Evolutionary conservation across 2,329 filamentous ascomycete species (phyloP).

Genomic region (Tolypocladium endophyticum): DNA sequence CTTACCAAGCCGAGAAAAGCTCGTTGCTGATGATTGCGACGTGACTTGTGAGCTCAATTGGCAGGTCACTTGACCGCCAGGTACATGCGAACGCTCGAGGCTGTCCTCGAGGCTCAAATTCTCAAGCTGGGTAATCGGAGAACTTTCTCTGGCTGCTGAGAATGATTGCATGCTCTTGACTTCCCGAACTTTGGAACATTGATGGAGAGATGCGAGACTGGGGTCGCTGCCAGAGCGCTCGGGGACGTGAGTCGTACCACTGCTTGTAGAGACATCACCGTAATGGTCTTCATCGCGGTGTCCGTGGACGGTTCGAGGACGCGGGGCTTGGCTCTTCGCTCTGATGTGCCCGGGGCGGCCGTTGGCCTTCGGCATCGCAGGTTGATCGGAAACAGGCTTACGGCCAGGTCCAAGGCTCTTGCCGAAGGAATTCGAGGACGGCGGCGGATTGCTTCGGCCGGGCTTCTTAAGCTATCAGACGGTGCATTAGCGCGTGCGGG

Average conservation of each 20-base stretch:
- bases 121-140: constrained; percentile 26
- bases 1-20: constrained; percentile 15
- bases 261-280: constrained; percentile 19
- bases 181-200: constrained; percentile 12
- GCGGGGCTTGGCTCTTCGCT: constrained; percentile 25
- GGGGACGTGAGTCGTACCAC: constrained; percentile 20
- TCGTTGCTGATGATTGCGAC: constrained; percentile 9
- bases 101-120: constrained; percentile 27
- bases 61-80: constrained; percentile 37
- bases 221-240: background rate
- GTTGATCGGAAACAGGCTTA: constrained; percentile 33
- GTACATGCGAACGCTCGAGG: constrained; percentile 2
- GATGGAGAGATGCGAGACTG: background rate
- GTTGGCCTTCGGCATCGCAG: constrained; percentile 36
- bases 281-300: constrained; percentile 26
- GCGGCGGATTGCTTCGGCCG: constrained; percentile 27
- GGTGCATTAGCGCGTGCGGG: background rate
- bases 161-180: constrained; percentile 15
- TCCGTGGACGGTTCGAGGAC: constrained; percentile 29
- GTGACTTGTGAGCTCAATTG: constrained; percentile 1
- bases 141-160: constrained; percentile 30
- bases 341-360: constrained; percentile 34
- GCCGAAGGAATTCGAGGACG: constrained; percentile 37
- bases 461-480: constrained; percentile 22
- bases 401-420: constrained; percentile 47